Evolutionary conservation across 164 flowering plant species (phyloP).

Genomic region (Dillenia suffruticosa): DNA sequence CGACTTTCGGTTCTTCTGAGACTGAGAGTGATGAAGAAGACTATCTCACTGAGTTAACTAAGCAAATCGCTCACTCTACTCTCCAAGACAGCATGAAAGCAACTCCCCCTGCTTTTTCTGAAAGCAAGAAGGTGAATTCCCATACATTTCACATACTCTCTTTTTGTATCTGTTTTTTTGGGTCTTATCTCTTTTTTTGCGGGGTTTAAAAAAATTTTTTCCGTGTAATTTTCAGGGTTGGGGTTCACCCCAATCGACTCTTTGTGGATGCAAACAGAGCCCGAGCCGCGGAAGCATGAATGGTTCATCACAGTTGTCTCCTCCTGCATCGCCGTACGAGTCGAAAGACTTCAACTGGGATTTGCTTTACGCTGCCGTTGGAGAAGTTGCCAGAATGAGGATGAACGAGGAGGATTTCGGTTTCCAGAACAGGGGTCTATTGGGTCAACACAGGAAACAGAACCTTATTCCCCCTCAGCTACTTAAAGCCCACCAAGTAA

Average conservation of each 20-base stretch:
- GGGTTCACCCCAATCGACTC: constrained; percentile 65
- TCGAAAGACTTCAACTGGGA: constrained; percentile 41
- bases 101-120: constrained; percentile 4
- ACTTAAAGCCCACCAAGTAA: constrained; percentile 36
- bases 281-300: constrained; percentile 54
- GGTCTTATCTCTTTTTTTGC: neutral
- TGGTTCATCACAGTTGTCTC: constrained; percentile 34
- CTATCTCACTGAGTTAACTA: constrained; percentile 33
- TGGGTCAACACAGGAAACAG: constrained; percentile 27
- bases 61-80: constrained; percentile 35
- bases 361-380: constrained; percentile 61
- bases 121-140: constrained; percentile 30
- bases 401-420: constrained; percentile 25
- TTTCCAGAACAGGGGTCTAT: constrained; percentile 20
- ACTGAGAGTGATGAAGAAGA: constrained; percentile 63
- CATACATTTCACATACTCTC: neutral
- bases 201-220: neutral
- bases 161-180: neutral
- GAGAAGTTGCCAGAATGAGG: constrained; percentile 54
- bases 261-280: constrained; percentile 32
- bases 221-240: neutral
- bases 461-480: constrained; percentile 31
- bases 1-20: constrained; percentile 41
- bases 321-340: constrained; percentile 28
- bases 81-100: constrained; percentile 23